These are phyloP conservation scores for Psidium guajava DNA, from an alignment of 345 rosid genomes.

Conservation along the genomic window DNA sequence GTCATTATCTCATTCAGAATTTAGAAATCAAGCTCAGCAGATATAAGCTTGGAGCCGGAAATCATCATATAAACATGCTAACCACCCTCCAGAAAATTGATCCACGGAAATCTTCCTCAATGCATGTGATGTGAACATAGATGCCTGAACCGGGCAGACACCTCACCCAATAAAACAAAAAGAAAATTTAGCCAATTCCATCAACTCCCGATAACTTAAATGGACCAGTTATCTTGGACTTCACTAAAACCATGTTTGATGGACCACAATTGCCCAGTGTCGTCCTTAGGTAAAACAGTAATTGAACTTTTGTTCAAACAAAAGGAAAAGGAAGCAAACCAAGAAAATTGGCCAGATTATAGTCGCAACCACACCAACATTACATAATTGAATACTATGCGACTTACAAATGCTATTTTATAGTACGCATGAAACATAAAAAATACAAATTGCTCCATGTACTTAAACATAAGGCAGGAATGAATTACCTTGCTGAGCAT, in stretches of 20 bases:
- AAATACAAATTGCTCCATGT: background rate
- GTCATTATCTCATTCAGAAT: background rate
- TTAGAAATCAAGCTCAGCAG: background rate
- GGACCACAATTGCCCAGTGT: background rate
- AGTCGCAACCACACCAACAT: background rate
- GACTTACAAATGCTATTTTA: background rate
- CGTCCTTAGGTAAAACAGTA: background rate
- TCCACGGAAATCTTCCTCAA: background rate
- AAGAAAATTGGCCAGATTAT: background rate
- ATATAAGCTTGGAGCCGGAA: background rate
- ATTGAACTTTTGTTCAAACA: background rate
- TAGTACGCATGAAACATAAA: background rate
- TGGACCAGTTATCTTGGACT: background rate
- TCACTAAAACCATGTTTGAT: background rate
- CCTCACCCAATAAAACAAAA: background rate
- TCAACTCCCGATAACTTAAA: background rate
- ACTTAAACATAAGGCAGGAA: background rate
- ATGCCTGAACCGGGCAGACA: background rate
- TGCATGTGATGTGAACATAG: background rate
- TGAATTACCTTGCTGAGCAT: slow-evolving; percentile 91
- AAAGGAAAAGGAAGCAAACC: background rate
- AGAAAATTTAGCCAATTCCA: background rate
- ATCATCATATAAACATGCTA: background rate
- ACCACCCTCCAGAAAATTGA: background rate
- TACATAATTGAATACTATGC: background rate